Conservation (phyloP, 805 yeast genomes). For the Saccharomycopsis synnaedendra region DNA sequence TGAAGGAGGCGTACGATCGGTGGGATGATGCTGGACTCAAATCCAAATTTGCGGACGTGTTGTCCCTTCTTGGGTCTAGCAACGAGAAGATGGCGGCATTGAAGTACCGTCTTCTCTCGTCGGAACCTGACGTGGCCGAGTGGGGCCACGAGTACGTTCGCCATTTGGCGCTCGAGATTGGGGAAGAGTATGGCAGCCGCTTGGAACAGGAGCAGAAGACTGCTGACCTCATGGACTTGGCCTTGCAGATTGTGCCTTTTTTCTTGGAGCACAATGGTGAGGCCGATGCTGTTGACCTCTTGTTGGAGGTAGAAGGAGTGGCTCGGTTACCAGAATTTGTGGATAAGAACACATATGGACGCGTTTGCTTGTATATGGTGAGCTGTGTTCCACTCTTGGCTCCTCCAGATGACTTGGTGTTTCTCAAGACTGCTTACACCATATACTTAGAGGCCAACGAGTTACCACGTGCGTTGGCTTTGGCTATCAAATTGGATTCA, state of each 20-base stretch:
- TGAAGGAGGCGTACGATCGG: slow-evolving; percentile 51
- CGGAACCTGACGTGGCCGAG: slow-evolving; percentile 48
- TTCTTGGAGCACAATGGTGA: slow-evolving; percentile 94
- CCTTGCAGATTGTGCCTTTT: slow-evolving; percentile 74
- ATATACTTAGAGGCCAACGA: slow-evolving; percentile 72
- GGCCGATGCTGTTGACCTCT: slow-evolving; percentile 93
- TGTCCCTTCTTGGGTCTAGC: slow-evolving; percentile 85
- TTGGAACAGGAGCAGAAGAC: slow-evolving; percentile 25
- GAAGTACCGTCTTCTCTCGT: slow-evolving; percentile 61
- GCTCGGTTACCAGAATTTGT: slow-evolving; percentile 75
- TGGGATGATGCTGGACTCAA: slow-evolving; percentile 48
- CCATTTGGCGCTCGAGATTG: slow-evolving; percentile 90
- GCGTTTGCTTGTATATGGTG: slow-evolving; percentile 91
- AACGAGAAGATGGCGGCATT: slow-evolving; percentile 70
- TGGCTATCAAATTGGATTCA: slow-evolving; percentile 85
- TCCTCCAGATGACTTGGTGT: slow-evolving; percentile 84
- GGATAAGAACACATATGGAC: slow-evolving; percentile 69
- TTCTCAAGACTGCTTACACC: slow-evolving; percentile 78
- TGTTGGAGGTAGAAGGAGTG: slow-evolving; percentile 80
- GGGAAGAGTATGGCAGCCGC: slow-evolving; percentile 64
- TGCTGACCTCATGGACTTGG: slow-evolving; percentile 43
- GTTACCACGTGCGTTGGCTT: slow-evolving; percentile 78
- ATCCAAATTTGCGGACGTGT: slow-evolving; percentile 66
- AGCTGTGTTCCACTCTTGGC: slow-evolving; percentile 95
- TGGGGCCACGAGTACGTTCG: slow-evolving; percentile 99